A percentile compares a stretch with the other conserved stretches of the same genome.
These are phyloP conservation scores for Oxyria digyna DNA, from an alignment of 148 eudicot species.

Conservation along the genomic window DNA sequence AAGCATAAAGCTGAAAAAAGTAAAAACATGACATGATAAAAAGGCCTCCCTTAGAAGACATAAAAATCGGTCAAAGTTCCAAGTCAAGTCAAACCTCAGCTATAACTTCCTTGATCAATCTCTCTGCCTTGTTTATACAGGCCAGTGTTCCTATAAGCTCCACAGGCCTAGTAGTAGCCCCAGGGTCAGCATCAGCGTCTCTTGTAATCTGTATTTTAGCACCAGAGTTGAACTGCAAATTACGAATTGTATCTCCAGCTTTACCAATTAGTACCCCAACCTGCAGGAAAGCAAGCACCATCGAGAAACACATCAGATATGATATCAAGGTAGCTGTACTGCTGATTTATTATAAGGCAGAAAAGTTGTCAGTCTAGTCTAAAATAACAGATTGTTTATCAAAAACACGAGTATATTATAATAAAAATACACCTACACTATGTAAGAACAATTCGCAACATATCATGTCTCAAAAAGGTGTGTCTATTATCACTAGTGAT, in stretches of 20 bases:
- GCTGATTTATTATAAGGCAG: not conserved
- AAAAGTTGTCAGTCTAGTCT: not conserved
- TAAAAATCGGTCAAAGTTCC: not conserved
- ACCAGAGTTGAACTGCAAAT: conserved; percentile 76
- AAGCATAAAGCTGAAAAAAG: not conserved
- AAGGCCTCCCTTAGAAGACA: not conserved
- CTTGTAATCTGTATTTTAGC: conserved; percentile 90
- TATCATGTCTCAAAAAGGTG: not conserved
- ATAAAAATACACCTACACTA: not conserved
- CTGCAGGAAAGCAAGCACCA: conserved; percentile 23
- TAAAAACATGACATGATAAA: not conserved
- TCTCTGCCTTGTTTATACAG: conserved; percentile 74
- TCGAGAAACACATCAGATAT: not conserved
- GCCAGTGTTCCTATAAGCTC: conserved; percentile 67
- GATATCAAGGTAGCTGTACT: not conserved
- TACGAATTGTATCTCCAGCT: conserved; percentile 81
- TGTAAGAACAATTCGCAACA: not conserved
- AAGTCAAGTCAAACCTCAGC: conserved; percentile 54
- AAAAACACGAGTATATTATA: not conserved
- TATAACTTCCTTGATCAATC: conserved; percentile 77
- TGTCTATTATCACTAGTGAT: not conserved
- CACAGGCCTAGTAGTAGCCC: conserved; percentile 54
- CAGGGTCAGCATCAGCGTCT: conserved; percentile 86
- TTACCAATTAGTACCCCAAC: conserved; percentile 98
- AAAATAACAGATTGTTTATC: not conserved